These are phyloP conservation scores for Rhizopus delemar DNA, from an alignment of 371 early-diverging fungal species.

Conservation along the genomic window DNA sequence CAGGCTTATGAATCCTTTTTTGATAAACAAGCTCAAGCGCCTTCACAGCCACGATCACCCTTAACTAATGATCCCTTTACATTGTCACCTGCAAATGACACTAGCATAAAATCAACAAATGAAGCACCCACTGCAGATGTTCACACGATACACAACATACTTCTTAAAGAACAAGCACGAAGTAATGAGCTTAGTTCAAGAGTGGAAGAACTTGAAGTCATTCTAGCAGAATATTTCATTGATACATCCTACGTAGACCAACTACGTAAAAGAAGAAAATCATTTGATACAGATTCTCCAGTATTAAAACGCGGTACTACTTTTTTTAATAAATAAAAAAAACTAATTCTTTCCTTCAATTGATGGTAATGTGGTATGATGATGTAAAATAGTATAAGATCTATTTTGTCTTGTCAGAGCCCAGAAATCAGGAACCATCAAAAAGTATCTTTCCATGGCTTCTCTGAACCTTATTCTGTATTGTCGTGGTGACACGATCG, in stretches of 20 bases:
- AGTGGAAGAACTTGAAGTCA: conserved; percentile 39
- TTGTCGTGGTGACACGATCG: conserved; percentile 92
- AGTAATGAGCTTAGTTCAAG: conserved; percentile 28
- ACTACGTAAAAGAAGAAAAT: conserved; percentile 18
- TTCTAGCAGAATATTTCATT: conserved; percentile 42
- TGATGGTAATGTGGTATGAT: not conserved
- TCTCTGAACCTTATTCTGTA: conserved; percentile 91
- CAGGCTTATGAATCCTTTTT: not conserved
- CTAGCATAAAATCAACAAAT: too few species aligned
- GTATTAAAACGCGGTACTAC: too few species aligned
- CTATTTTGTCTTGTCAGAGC: conserved; percentile 28
- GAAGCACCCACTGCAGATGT: not conserved
- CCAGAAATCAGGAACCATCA: conserved; percentile 77
- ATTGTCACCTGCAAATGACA: not conserved
- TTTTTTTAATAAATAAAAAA: too few species aligned
- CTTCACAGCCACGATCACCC: not conserved
- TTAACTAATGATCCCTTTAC: not conserved
- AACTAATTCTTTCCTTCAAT: too few species aligned
- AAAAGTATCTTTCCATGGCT: conserved; percentile 90
- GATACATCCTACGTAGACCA: conserved; percentile 42
- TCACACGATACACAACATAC: not conserved
- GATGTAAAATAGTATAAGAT: conserved; percentile 20
- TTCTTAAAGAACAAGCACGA: conserved; percentile 9
- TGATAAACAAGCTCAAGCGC: not conserved
- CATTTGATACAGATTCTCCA: not conserved